phyloP scores from a whole-genome alignment of 2,329 filamentous ascomycete species.

The Ophiostoma populinum region DNA sequence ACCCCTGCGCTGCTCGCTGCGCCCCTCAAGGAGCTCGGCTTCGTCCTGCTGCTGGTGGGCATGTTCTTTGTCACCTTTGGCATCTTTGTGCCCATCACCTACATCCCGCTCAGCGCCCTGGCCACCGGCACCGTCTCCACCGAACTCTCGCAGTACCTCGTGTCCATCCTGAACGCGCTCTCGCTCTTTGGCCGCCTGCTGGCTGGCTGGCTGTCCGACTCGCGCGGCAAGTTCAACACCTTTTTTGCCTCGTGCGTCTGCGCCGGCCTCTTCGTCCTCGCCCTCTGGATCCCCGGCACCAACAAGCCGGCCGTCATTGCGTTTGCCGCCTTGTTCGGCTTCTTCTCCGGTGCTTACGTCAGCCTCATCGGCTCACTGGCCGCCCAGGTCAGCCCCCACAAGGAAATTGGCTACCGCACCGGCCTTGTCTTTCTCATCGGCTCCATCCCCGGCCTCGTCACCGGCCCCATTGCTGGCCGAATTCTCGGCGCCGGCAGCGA shows the following conservation, averaged over 20 bases:
- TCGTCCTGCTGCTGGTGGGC: constrained; percentile 10
- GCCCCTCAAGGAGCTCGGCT: constrained; percentile 12
- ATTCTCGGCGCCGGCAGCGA: constrained; percentile 9
- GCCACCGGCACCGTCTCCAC: constrained; percentile 10
- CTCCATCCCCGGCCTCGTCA: constrained; percentile 32
- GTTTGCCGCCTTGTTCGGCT: constrained; percentile 25
- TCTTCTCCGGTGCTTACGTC: constrained; percentile 21
- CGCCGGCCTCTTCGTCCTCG: constrained; percentile 21
- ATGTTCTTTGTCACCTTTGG: constrained; percentile 14
- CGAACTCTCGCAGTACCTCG: constrained; percentile 13
- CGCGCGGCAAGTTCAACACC: constrained; percentile 22
- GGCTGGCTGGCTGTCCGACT: constrained; percentile 17
- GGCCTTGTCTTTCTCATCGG: constrained; percentile 33
- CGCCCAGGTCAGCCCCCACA: constrained; percentile 35
- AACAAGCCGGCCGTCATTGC: constrained; percentile 17
- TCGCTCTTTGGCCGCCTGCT: constrained; percentile 20
- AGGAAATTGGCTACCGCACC: constrained; percentile 35
- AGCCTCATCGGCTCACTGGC: constrained; percentile 22
- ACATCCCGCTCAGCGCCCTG: constrained; percentile 13
- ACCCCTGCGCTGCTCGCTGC: constrained; percentile 4
- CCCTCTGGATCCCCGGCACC: constrained; percentile 25
- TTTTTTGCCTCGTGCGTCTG: constrained; percentile 28
- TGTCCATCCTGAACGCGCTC: constrained; percentile 15
- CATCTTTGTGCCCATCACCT: constrained; percentile 14
- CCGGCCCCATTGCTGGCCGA: constrained; percentile 32